Conservation (phyloP, 352 stramenopile genomes). For the Phytophthora sojae region DNA sequence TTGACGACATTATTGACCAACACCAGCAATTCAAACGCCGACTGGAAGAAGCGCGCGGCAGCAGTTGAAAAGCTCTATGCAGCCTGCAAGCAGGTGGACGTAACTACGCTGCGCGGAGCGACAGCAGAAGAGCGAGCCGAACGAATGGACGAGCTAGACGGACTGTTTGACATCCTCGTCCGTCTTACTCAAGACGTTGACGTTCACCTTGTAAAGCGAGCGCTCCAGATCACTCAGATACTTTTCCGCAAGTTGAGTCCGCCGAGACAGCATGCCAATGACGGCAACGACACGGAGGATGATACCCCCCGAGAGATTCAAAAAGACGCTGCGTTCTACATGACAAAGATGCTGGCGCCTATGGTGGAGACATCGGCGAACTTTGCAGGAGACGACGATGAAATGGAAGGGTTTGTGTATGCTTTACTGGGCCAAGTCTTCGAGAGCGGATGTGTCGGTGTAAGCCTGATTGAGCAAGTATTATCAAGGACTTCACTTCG, state of each 20-base stretch:
- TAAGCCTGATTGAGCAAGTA: constrained; percentile 32
- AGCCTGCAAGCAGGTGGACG: constrained; percentile 44
- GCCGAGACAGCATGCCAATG: constrained; percentile 11
- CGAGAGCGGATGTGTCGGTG: constrained; percentile 26
- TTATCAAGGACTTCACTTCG: constrained; percentile 46
- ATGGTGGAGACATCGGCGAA: constrained; percentile 69
- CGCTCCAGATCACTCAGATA: constrained; percentile 64
- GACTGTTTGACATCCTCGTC: constrained; percentile 54
- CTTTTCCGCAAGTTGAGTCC: constrained; percentile 57
- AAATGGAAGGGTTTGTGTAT: constrained; percentile 52
- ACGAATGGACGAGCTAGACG: constrained; percentile 34
- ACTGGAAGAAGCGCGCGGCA: constrained; percentile 73
- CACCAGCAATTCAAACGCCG: constrained; percentile 68
- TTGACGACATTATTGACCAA: constrained; percentile 42
- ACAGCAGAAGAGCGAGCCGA: constrained; percentile 14
- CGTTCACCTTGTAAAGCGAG: constrained; percentile 69
- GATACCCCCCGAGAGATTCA: background rate
- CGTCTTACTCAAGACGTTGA: constrained; percentile 74
- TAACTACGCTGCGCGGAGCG: constrained; percentile 25
- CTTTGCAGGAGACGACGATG: constrained; percentile 57
- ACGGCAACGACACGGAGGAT: background rate
- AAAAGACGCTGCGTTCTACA: constrained; percentile 31
- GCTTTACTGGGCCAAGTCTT: constrained; percentile 47
- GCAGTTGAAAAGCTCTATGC: constrained; percentile 68
- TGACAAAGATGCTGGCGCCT: constrained; percentile 53